phyloP scores from a whole-genome alignment of 176 grass and related monocot genomes.

The Zea luxurians region DNA sequence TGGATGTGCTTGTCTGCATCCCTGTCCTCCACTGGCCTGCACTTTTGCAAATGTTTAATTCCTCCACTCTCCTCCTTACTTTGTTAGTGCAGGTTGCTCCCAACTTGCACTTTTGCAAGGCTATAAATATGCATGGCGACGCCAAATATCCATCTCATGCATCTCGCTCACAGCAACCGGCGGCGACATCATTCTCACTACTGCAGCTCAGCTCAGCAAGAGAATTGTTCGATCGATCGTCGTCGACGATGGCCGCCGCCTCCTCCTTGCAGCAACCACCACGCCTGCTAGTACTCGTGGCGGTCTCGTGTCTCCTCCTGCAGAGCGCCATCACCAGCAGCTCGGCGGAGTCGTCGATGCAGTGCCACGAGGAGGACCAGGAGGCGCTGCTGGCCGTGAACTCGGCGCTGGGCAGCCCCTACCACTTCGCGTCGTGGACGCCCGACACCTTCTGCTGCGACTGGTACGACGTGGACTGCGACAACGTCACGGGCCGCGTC shows the following conservation, averaged over 20 bases:
- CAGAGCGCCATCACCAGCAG: no score
- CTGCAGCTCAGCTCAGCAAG: neutral
- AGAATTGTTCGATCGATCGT: neutral
- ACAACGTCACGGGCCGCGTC: conserved; percentile 50
- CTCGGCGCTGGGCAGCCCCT: conserved; percentile 44
- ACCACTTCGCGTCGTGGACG: conserved; percentile 61
- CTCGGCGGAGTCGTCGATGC: neutral
- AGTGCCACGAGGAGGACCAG: conserved; percentile 37
- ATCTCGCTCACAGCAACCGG: neutral
- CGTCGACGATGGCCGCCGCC: neutral
- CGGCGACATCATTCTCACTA: neutral
- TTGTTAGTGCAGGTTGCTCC: conserved; percentile 36
- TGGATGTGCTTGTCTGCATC: conserved; percentile 18
- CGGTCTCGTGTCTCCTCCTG: neutral
- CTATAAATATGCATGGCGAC: conserved; percentile 1
- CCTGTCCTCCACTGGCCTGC: conserved; percentile 32
- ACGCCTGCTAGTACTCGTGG: neutral
- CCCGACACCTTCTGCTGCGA: conserved; percentile 46
- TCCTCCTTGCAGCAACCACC: neutral
- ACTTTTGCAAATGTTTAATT: conserved; percentile 34
- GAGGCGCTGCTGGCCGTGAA: neutral
- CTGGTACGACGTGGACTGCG: conserved; percentile 61
- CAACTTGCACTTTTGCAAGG: conserved; percentile 11
- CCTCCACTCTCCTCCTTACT: neutral
- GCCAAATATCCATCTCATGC: neutral